These are phyloP conservation scores for Nepenthes alata DNA, from an alignment of 179 eudicot species.

Conservation along the genomic window DNA sequence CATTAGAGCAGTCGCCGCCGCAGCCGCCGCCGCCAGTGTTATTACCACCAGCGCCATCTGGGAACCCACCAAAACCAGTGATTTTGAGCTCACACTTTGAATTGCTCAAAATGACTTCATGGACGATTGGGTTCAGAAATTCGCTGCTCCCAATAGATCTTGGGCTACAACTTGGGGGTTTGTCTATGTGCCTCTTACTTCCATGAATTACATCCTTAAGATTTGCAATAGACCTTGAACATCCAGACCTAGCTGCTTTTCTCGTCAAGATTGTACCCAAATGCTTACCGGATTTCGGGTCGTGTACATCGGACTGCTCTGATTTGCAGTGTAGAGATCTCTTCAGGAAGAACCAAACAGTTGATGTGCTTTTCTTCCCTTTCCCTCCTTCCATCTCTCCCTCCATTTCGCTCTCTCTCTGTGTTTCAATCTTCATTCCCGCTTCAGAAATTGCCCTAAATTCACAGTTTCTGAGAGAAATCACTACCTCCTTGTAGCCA, in stretches of 20 bases:
- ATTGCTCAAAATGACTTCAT: constrained; percentile 73
- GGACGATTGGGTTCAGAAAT: constrained; percentile 83
- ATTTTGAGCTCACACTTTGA: constrained; percentile 84
- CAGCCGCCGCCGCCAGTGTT: neutral
- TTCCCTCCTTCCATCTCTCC: constrained; percentile 12
- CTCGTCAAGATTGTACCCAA: constrained; percentile 52
- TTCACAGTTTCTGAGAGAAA: neutral
- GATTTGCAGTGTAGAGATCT: constrained; percentile 80
- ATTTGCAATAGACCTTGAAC: constrained; percentile 91
- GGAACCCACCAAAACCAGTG: constrained; percentile 41
- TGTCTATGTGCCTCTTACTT: constrained; percentile 77
- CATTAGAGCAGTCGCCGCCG: constrained; percentile 6
- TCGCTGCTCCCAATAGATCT: constrained; percentile 95
- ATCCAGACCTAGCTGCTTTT: constrained; percentile 68
- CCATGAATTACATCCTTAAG: constrained; percentile 91
- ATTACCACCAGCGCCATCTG: constrained; percentile 18
- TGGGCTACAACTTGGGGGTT: constrained; percentile 77
- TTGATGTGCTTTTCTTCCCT: constrained; percentile 27
- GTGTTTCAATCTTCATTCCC: neutral
- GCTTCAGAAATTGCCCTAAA: neutral
- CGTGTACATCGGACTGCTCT: constrained; percentile 77
- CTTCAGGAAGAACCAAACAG: constrained; percentile 83
- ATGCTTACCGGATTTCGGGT: constrained; percentile 47
- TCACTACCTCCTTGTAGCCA: neutral
- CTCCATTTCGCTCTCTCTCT: constrained; percentile 13